Percentiles rank a stretch among this genome's conserved stretches.
phyloP scores from a whole-genome alignment of 2,329 filamentous ascomycete genomes.

The Penicillium sp. region DNA sequence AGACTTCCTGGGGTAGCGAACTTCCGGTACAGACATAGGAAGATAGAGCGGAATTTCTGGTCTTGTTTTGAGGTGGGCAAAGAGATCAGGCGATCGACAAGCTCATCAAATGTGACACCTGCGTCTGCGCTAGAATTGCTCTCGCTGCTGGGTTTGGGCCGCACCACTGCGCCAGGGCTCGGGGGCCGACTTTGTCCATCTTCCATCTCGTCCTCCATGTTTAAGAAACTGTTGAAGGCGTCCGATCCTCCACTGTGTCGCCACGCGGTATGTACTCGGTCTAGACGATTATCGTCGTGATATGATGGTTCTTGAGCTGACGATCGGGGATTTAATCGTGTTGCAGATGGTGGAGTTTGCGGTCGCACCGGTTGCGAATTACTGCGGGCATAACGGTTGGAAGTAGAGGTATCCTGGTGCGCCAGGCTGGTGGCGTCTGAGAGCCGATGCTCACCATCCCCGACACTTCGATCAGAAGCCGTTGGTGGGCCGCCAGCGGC shows the following conservation, averaged over 20 bases:
- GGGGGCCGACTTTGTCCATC: conserved; percentile 26
- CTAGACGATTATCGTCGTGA: conserved; percentile 31
- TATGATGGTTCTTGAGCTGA: conserved; percentile 31
- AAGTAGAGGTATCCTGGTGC: conserved; percentile 24
- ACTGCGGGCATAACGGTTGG: conserved; percentile 49
- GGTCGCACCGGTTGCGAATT: conserved; percentile 49
- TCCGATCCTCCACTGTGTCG: conserved; percentile 41
- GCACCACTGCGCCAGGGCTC: conserved; percentile 31
- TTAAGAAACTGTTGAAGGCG: conserved; percentile 42
- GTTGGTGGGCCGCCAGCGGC: conserved; percentile 40
- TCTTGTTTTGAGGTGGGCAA: conserved; percentile 83
- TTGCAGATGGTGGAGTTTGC: conserved; percentile 42
- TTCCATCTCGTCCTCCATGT: conserved; percentile 44
- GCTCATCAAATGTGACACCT: conserved; percentile 55
- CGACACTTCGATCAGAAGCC: conserved; percentile 35
- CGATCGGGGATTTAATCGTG: conserved; percentile 34
- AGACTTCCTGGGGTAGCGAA: conserved; percentile 80
- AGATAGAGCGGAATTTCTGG: conserved; percentile 80
- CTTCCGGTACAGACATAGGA: conserved; percentile 88
- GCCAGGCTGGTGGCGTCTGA: conserved; percentile 34
- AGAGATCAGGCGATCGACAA: conserved; percentile 81
- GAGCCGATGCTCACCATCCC: conserved; percentile 33
- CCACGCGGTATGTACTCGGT: conserved; percentile 37
- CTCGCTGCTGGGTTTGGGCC: conserved; percentile 32
- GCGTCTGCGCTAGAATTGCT: conserved; percentile 32